Percentiles rank a stretch among this genome's conserved stretches.
Conservation (phyloP, 139 green algal species). For the Axilococcus clingmanii region DNA sequence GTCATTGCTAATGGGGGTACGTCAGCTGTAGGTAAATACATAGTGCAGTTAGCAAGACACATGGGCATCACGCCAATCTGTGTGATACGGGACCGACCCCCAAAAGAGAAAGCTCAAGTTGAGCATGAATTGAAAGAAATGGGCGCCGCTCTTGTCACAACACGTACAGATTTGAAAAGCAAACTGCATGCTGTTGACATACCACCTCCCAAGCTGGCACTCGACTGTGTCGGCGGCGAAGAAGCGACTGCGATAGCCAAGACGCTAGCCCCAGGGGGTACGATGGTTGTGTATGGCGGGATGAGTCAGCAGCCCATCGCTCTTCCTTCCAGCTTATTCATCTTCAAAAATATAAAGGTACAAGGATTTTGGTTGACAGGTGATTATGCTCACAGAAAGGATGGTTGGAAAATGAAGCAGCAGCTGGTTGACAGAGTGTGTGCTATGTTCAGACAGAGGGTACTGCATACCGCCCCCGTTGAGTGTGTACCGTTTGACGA, state of each 20-base stretch:
- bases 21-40: slow-evolving; percentile 31
- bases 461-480: slow-evolving; percentile 11
- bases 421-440: slow-evolving; percentile 17
- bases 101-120: slow-evolving; percentile 17
- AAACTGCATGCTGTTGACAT: slow-evolving; percentile 35
- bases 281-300: slow-evolving; percentile 78
- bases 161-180: slow-evolving; percentile 30
- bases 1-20: slow-evolving; percentile 46
- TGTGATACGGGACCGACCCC: slow-evolving; percentile 63
- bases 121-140: slow-evolving; percentile 40
- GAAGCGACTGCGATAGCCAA: slow-evolving; percentile 42
- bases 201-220: slow-evolving; percentile 38
- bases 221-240: slow-evolving; percentile 71
- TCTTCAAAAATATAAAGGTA: slow-evolving; percentile 79
- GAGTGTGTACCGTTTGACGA: slow-evolving; percentile 18
- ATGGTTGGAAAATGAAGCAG: slow-evolving; percentile 26
- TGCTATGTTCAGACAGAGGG: slow-evolving; percentile 23
- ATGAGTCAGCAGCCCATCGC: slow-evolving; percentile 74
- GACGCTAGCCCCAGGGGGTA: slow-evolving; percentile 45
- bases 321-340: slow-evolving; percentile 59
- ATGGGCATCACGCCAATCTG: slow-evolving; percentile 76
- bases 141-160: slow-evolving; percentile 58
- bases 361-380: slow-evolving; percentile 77
- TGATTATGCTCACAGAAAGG: slow-evolving; percentile 26
- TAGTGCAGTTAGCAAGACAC: slow-evolving; percentile 72